phyloP scores from a whole-genome alignment of 2,329 filamentous ascomycete genomes.

The Pseudogymnoascus sp. region DNA sequence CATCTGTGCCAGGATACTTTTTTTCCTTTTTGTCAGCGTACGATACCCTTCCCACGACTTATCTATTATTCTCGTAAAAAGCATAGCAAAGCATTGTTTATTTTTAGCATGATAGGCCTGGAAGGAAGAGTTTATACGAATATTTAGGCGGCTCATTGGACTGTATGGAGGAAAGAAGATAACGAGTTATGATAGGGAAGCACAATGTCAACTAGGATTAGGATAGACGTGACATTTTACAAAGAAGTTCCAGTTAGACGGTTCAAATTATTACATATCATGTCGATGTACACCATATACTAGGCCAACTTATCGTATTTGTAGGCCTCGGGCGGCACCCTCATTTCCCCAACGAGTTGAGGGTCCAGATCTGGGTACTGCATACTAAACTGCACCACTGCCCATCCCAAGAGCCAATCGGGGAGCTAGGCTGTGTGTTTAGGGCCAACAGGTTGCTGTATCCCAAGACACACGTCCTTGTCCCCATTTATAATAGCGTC shows the following conservation, averaged over 20 bases:
- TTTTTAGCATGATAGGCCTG: neutral
- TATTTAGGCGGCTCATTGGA: neutral
- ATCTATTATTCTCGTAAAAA: neutral
- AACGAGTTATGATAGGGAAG: neutral
- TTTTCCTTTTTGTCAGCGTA: conserved; percentile 2
- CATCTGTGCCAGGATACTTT: neutral
- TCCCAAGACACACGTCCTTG: too few relatives aligned
- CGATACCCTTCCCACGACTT: conserved; percentile 8
- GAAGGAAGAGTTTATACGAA: neutral
- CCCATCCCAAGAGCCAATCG: too few relatives aligned
- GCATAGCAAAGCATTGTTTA: conserved; percentile 4
- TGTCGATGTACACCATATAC: too few relatives aligned
- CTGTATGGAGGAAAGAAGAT: neutral
- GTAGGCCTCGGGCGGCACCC: too few relatives aligned
- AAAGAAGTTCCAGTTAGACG: too few relatives aligned
- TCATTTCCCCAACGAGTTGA: too few relatives aligned
- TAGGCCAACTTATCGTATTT: too few relatives aligned
- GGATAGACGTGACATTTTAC: neutral
- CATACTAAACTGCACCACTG: too few relatives aligned
- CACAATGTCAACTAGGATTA: neutral
- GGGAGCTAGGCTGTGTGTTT: too few relatives aligned
- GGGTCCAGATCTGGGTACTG: too few relatives aligned
- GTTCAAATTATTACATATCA: neutral
- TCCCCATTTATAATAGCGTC: too few relatives aligned
- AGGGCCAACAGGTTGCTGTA: too few relatives aligned